Conservation (phyloP, 2,329 filamentous ascomycete species). For the Fusarium robinianum region DNA sequence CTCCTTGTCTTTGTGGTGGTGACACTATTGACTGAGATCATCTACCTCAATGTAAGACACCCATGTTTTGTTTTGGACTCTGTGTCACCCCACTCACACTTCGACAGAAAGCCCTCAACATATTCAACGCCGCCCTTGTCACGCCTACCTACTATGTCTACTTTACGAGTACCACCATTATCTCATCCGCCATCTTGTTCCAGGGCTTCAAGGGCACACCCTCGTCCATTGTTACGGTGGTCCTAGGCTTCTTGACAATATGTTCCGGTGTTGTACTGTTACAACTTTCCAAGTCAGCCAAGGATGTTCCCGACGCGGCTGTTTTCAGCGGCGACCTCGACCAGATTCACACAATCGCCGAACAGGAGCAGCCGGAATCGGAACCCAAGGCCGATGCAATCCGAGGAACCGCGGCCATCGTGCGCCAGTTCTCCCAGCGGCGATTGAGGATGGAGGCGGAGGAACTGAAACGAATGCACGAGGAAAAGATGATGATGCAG, state of each 20-base stretch:
- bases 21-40: slow-evolving; percentile 91
- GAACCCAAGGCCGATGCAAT: slow-evolving; percentile 97
- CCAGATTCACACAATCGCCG: slow-evolving; percentile 92
- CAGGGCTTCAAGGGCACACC: slow-evolving; percentile 88
- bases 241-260: slow-evolving; percentile 92
- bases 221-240: slow-evolving; percentile 80
- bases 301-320: slow-evolving; percentile 91
- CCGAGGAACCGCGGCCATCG: slow-evolving; percentile 84
- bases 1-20: slow-evolving; percentile 85
- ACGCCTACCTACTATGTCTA: slow-evolving; percentile 99
- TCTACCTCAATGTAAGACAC: slow-evolving; percentile 86
- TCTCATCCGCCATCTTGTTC: slow-evolving; percentile 91
- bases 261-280: slow-evolving; percentile 90
- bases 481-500: slow-evolving; percentile 73
- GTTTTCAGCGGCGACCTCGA: slow-evolving; percentile 92
- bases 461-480: slow-evolving; percentile 76
- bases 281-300: slow-evolving; percentile 97
- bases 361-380: slow-evolving; percentile 93
- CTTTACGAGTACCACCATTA: slow-evolving; percentile 94
- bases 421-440: slow-evolving; percentile 77
- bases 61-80: background rate
- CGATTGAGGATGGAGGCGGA: slow-evolving; percentile 78
- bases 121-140: slow-evolving; percentile 95
- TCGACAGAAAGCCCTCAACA: slow-evolving; percentile 91
- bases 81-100: slow-evolving; percentile 44